Conservation (phyloP, 148 eudicot species). For the Silene conica region DNA sequence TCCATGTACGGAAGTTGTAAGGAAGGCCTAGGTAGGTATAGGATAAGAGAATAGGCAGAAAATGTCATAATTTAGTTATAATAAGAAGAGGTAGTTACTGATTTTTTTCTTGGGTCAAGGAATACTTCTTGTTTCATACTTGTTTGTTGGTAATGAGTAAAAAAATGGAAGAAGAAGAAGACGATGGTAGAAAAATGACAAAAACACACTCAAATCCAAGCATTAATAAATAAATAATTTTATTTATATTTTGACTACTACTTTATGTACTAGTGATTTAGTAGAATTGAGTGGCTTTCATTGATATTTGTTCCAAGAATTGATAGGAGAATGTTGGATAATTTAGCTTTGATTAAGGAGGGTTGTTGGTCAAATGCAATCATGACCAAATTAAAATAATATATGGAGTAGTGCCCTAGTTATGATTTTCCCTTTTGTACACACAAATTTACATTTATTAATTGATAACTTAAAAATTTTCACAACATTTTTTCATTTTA, state of each 20-base stretch:
- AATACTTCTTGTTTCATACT: slow-evolving; percentile 7
- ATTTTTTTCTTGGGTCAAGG: slow-evolving; percentile 12
- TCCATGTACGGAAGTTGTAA: slow-evolving; percentile 13
- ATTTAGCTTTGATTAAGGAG: slow-evolving; percentile 25
- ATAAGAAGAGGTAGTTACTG: neutral
- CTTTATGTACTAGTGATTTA: neutral
- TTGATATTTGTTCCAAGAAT: neutral
- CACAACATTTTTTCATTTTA: too few relatives aligned
- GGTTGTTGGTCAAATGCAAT: neutral
- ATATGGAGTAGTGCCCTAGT: neutral
- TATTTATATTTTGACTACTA: neutral
- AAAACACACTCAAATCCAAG: slow-evolving; percentile 35
- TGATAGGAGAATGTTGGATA: slow-evolving; percentile 4
- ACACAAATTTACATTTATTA: too few relatives aligned
- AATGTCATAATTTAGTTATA: slow-evolving; percentile 19
- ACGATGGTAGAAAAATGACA: slow-evolving; percentile 21
- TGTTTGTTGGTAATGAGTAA: slow-evolving; percentile 14
- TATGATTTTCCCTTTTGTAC: neutral
- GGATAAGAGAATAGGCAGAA: neutral
- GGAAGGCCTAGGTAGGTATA: neutral
- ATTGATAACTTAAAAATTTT: too few relatives aligned
- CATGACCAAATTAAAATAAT: neutral
- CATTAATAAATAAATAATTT: slow-evolving; percentile 1
- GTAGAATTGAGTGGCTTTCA: neutral
- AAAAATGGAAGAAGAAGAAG: slow-evolving; percentile 9